Evolutionary conservation across 306 rosid species (phyloP).

Genomic region (Malus orientalis): DNA sequence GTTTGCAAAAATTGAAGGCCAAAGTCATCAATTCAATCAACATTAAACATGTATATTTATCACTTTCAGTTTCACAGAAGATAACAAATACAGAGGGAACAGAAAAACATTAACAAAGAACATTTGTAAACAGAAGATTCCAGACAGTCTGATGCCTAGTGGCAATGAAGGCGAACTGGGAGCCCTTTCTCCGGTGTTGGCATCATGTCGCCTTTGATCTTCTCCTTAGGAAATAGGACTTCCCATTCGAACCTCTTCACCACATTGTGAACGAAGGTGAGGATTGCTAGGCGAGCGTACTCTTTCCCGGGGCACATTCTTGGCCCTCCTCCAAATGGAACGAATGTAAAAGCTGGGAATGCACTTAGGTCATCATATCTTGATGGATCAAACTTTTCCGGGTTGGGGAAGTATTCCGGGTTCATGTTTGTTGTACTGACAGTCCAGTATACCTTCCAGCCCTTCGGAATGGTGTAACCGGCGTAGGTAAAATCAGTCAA

Average conservation of each 20-base stretch:
- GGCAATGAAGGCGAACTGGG: conserved; percentile 18
- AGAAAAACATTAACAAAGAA: background rate
- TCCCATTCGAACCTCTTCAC: conserved; percentile 30
- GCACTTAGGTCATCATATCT: conserved; percentile 7
- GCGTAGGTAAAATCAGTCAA: conserved; percentile 22
- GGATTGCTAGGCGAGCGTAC: conserved; percentile 28
- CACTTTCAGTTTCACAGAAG: background rate
- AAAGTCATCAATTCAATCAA: too few species aligned
- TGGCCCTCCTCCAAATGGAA: conserved; percentile 39
- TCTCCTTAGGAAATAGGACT: conserved; percentile 11
- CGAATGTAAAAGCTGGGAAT: conserved; percentile 22
- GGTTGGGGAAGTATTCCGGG: conserved; percentile 24
- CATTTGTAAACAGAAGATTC: background rate
- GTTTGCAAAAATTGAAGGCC: too few species aligned
- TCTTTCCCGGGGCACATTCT: conserved; percentile 34
- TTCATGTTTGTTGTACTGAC: conserved; percentile 31
- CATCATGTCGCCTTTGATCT: conserved; percentile 31
- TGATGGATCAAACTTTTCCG: conserved; percentile 28
- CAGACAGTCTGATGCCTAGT: background rate
- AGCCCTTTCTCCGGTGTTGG: conserved; percentile 34
- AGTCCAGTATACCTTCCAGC: conserved; percentile 49
- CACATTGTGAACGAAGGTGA: conserved; percentile 29
- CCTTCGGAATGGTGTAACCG: conserved; percentile 33
- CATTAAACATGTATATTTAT: background rate
- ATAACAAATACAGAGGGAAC: too few species aligned